These are phyloP conservation scores for Tylopilus plumbeoviolaceoides DNA, from an alignment of 768 basidiomycete species.

Conservation along the genomic window DNA sequence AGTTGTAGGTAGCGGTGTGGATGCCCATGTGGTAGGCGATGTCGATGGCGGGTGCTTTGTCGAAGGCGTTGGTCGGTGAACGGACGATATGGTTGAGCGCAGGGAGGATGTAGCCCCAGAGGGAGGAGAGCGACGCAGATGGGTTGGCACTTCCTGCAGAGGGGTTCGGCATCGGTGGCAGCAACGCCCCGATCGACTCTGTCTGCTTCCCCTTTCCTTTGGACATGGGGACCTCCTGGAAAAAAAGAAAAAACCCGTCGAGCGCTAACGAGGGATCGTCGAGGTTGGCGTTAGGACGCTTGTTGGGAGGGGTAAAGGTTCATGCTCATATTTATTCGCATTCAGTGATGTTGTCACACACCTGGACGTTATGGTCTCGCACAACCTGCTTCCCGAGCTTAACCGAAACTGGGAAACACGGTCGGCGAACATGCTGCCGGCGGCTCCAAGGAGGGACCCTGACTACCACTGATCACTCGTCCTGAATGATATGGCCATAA, in stretches of 20 bases:
- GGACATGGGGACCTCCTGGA: constrained; percentile 14
- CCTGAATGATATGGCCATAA: background rate
- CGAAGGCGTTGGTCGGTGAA: constrained; percentile 53
- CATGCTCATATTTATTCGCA: constrained; percentile 4
- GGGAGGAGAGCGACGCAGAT: constrained; percentile 61
- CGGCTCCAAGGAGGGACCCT: background rate
- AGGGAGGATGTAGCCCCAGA: constrained; percentile 74
- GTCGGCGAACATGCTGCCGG: background rate
- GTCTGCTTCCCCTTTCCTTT: constrained; percentile 30
- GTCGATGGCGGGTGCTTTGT: constrained; percentile 68
- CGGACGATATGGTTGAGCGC: constrained; percentile 76
- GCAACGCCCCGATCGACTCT: constrained; percentile 17
- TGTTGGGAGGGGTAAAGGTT: background rate
- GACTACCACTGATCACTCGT: no score
- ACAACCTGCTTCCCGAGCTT: constrained; percentile 4
- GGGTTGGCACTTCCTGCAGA: constrained; percentile 69
- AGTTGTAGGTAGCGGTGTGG: constrained; percentile 81
- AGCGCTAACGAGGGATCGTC: constrained; percentile 6
- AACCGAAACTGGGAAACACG: constrained; percentile 11
- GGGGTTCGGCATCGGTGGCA: constrained; percentile 44
- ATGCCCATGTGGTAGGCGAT: constrained; percentile 71
- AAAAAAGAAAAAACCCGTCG: background rate
- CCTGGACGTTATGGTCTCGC: constrained; percentile 1
- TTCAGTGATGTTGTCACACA: constrained; percentile 4
- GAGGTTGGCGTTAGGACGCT: constrained; percentile 7